Base-by-base conservation (phyloP, 169 alveolate genomes). In the Cystoisospora suis region DNA sequence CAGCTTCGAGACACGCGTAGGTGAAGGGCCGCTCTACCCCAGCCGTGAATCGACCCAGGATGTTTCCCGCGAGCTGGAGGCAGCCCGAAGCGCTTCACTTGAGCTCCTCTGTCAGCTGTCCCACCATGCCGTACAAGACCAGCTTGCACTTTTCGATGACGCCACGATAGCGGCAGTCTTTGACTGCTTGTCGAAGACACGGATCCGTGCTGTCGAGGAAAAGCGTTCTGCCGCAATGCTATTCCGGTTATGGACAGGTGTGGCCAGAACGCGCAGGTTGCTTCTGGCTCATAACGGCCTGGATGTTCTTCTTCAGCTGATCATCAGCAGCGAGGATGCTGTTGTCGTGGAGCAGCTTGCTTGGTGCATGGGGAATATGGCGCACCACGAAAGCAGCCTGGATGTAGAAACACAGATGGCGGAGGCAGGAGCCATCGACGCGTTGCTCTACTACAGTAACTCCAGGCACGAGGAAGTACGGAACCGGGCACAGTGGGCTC, bases 161-260 rank as follows among this genome's bases (percentile, higher is more conserved):
- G 83, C 46, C 23, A 72, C 83, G 20, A 53, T 72, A 38, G 42
- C 46, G 9, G 42, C 32, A 29, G 83, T 72, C 12, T 23, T 72
- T 38, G 34, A 40, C 56, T 72, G 83, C 32, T 3, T 72, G 49
- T 46, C 83, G 38, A 17, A 38, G 27, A 27, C 46, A 29, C 58
- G 7, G 6, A 34, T 40, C 42, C 83, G 56, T 40, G 45, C 46
- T 17, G 20, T 72, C 32, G 83, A 40, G 42, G 83, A 72, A 17
- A 72, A 40, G 56, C 38, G 83, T 4, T 72, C 83, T 3, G 83
- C 53, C 17, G 47, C 83, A 27, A 36, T 34, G 1, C 23, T 72
- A 29, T 56, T 72, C 9, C 15, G 83, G 83, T 56, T 72, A 0
- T 72, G 83, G 83, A 34, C 83, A 12, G 56, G 83, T 17, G 83